Conservation (phyloP, 805 yeast species). For the Candida arabinofermentans region DNA sequence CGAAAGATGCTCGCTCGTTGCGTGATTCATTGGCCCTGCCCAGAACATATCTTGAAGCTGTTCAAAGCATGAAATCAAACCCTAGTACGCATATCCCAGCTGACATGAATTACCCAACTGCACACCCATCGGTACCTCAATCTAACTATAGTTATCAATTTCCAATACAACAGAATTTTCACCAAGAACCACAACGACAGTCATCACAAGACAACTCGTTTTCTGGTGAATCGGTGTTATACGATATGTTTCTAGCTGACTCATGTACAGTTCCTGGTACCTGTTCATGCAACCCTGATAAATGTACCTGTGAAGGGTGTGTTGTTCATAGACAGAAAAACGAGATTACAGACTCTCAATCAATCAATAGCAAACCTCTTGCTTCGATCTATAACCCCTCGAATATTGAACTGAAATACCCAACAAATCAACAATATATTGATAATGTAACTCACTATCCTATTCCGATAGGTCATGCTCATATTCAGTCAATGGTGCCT, state of each 20-base stretch:
- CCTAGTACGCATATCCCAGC: background rate
- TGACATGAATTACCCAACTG: background rate
- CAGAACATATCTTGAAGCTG: background rate
- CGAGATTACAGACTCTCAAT: background rate
- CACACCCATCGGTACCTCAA: background rate
- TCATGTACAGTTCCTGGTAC: constrained; percentile 33
- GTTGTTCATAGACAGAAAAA: constrained; percentile 19
- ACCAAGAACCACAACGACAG: background rate
- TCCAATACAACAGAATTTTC: background rate
- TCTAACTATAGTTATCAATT: background rate
- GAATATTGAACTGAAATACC: background rate
- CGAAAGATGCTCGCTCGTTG: background rate
- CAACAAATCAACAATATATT: background rate
- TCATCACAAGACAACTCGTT: background rate
- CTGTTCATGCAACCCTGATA: constrained; percentile 30
- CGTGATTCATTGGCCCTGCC: no score
- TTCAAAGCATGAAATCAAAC: background rate
- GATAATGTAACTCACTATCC: constrained; percentile 1
- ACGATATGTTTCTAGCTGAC: constrained; percentile 31
- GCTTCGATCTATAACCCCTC: no score
- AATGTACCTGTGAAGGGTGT: constrained; percentile 31
- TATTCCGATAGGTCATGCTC: constrained; percentile 23
- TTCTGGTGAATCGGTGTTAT: constrained; percentile 9
- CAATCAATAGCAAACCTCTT: no score
- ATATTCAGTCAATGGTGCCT: constrained; percentile 17